Percentiles rank a stretch among this genome's conserved stretches.
These are phyloP conservation scores for Phytophthora pinifolia DNA, from an alignment of 352 stramenopile species.

Conservation along the genomic window DNA sequence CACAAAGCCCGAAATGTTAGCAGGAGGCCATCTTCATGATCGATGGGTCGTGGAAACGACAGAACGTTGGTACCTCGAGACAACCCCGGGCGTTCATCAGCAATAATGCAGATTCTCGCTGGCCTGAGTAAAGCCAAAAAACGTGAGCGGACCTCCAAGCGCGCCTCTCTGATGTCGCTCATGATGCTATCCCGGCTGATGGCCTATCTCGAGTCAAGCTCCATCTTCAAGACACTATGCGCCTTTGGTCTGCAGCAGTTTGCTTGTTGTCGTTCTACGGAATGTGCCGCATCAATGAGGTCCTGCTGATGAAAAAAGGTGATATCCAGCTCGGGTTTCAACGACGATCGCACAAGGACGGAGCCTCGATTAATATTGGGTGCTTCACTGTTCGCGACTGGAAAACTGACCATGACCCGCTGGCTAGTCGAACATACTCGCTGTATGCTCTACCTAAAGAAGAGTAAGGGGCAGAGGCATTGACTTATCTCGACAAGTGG, in stretches of 20 bases:
- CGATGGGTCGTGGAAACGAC: no score
- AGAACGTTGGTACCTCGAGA: no score
- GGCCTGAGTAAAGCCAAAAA: conserved; percentile 14
- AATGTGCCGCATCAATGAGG: conserved; percentile 22
- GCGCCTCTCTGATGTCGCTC: conserved; percentile 11
- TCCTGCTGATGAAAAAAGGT: conserved; percentile 8
- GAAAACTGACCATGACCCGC: no score
- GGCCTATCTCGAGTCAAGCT: conserved; percentile 8
- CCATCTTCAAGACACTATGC: conserved; percentile 17
- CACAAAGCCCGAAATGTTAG: no score
- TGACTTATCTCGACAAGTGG: no score
- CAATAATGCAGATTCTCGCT: conserved; percentile 11
- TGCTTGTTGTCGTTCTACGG: conserved; percentile 23
- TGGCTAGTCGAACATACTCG: no score
- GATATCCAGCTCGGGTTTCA: conserved; percentile 11
- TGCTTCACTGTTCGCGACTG: no score
- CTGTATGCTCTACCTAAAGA: no score
- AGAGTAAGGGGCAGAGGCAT: no score
- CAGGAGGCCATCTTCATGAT: no score
- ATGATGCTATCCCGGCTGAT: conserved; percentile 3
- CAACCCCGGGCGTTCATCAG: no score
- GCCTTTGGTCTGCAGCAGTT: conserved; percentile 13
- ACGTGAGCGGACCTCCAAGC: conserved; percentile 8
- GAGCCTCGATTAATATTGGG: not conserved
- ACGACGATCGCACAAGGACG: not conserved